Conservation (phyloP, 441 rosid species). For the Francoa sonchifolia region DNA sequence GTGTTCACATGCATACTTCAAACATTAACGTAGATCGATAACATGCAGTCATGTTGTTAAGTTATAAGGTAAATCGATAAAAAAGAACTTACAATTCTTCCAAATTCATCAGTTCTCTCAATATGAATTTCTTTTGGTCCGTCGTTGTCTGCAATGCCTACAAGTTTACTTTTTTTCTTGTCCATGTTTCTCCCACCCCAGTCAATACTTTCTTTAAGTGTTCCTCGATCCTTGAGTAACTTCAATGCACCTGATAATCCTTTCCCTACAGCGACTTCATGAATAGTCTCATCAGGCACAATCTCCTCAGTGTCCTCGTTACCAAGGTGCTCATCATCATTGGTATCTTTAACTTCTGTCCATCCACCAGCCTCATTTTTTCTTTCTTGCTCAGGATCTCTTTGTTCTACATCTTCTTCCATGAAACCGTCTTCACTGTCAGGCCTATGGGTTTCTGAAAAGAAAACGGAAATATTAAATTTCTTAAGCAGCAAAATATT, state of each 20-base stretch:
- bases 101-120: slow-evolving; percentile 93
- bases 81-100: slow-evolving; percentile 78
- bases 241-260: slow-evolving; percentile 79
- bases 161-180: slow-evolving; percentile 96
- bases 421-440: slow-evolving; percentile 75
- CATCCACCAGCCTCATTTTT: slow-evolving; percentile 51
- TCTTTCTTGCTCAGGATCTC: slow-evolving; percentile 36
- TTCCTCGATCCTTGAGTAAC: slow-evolving; percentile 85
- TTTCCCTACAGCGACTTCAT: slow-evolving; percentile 77
- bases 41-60: no score
- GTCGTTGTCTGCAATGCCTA: slow-evolving; percentile 53
- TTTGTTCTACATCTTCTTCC: slow-evolving; percentile 77
- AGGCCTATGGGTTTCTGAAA: slow-evolving; percentile 54
- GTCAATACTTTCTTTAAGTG: slow-evolving; percentile 73
- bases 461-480: slow-evolving; percentile 8
- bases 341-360: slow-evolving; percentile 46
- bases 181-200: slow-evolving; percentile 99
- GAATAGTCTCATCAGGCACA: slow-evolving; percentile 73
- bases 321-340: slow-evolving; percentile 30
- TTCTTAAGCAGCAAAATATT: slow-evolving; percentile 3
- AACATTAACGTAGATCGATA: no score
- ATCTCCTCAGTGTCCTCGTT: slow-evolving; percentile 47
- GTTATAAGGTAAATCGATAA: no score
- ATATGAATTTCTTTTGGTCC: slow-evolving; percentile 66
- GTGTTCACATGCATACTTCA: no score